Evolutionary conservation across 805 yeast species (phyloP).

Genomic region (Danielozyma ontarioensis): DNA sequence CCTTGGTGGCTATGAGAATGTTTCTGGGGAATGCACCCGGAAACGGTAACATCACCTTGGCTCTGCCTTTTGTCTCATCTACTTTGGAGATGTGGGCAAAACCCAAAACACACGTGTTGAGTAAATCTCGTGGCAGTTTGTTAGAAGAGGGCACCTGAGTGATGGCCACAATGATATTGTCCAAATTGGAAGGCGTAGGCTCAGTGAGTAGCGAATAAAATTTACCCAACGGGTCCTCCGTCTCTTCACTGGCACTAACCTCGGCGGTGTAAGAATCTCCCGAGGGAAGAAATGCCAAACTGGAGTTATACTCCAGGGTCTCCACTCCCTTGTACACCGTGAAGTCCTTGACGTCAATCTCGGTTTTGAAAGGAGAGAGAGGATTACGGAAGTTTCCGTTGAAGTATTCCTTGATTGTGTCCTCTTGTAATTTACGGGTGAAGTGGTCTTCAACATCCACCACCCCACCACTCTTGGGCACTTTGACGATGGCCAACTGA

Average conservation of each 20-base stretch:
- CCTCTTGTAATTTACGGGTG: constrained; percentile 67
- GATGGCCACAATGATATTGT: constrained; percentile 71
- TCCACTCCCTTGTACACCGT: constrained; percentile 57
- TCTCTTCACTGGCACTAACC: constrained; percentile 14
- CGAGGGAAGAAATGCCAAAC: constrained; percentile 36
- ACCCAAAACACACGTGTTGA: constrained; percentile 66
- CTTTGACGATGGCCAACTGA: constrained; percentile 47
- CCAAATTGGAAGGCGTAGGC: constrained; percentile 51
- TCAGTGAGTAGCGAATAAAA: constrained; percentile 33
- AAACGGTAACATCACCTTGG: constrained; percentile 76
- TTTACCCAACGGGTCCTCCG: constrained; percentile 27
- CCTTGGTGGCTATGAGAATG: constrained; percentile 68
- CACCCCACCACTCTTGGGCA: constrained; percentile 72
- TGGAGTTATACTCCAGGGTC: constrained; percentile 30
- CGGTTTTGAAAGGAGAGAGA: constrained; percentile 82
- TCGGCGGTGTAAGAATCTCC: constrained; percentile 37
- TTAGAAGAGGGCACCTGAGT: constrained; percentile 32
- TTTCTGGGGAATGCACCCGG: constrained; percentile 81
- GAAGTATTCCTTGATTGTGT: constrained; percentile 79
- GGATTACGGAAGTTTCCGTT: constrained; percentile 67
- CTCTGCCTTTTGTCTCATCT: constrained; percentile 66
- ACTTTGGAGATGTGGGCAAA: constrained; percentile 67
- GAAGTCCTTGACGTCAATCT: constrained; percentile 59
- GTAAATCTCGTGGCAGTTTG: constrained; percentile 42
- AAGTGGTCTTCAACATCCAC: constrained; percentile 69